phyloP scores from a whole-genome alignment of 2,329 filamentous ascomycete species.

The Epichloe amarillans region DNA sequence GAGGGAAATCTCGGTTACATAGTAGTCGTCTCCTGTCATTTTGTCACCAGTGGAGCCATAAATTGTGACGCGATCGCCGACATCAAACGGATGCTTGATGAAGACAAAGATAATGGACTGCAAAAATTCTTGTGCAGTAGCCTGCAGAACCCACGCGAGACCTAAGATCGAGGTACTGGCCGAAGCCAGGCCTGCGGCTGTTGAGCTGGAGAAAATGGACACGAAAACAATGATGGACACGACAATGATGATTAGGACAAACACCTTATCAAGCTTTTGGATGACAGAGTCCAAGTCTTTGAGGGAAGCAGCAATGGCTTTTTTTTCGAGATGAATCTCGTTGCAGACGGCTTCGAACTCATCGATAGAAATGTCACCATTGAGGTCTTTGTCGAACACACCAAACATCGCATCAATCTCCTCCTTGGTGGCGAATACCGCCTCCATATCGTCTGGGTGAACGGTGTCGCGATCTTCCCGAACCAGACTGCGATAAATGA shows the following conservation, averaged over 20 bases:
- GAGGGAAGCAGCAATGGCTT: constrained; percentile 84
- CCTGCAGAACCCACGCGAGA: constrained; percentile 82
- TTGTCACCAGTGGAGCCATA: constrained; percentile 79
- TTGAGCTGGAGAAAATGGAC: constrained; percentile 77
- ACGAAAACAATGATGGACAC: constrained; percentile 78
- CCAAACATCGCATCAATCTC: constrained; percentile 80
- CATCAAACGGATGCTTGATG: constrained; percentile 93
- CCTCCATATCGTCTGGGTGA: constrained; percentile 60
- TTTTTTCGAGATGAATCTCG: constrained; percentile 87
- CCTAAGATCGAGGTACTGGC: constrained; percentile 80
- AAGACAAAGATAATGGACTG: constrained; percentile 94
- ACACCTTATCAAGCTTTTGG: constrained; percentile 74
- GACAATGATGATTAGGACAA: constrained; percentile 73
- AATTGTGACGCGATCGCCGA: constrained; percentile 81
- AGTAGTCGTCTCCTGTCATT: constrained; percentile 80
- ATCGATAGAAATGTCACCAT: constrained; percentile 91
- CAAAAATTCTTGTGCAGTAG: constrained; percentile 86
- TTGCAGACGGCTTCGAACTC: constrained; percentile 88
- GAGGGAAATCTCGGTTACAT: constrained; percentile 85
- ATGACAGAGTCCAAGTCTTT: constrained; percentile 94
- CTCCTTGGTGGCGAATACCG: constrained; percentile 68
- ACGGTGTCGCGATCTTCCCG: constrained; percentile 65
- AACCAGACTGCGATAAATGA: constrained; percentile 77
- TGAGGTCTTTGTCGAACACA: constrained; percentile 94
- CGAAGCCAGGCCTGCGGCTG: constrained; percentile 81